Percentiles rank a stretch among this genome's conserved stretches.
Evolutionary conservation across 495 filamentous ascomycete species (phyloP).

Genomic region (Aeminium ludgeri): DNA sequence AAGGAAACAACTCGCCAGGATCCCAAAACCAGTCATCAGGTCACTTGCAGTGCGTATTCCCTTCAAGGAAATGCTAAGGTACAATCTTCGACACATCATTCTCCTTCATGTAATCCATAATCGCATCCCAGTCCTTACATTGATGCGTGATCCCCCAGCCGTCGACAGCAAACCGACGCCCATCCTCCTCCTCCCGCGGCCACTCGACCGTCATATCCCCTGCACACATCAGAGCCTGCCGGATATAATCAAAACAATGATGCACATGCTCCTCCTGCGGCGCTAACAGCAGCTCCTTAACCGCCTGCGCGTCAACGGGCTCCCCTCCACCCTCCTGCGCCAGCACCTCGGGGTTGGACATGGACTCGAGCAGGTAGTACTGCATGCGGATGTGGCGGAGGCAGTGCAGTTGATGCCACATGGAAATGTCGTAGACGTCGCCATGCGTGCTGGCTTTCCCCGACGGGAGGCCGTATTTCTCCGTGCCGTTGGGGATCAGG

Average conservation of each 20-base stretch:
- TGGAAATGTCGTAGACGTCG: slow-evolving; percentile 14
- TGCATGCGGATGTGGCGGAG: slow-evolving; percentile 8
- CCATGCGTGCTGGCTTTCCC: slow-evolving; percentile 5
- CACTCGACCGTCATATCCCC: slow-evolving; percentile 15
- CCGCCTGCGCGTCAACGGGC: slow-evolving; percentile 2
- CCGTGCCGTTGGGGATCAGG: slow-evolving; percentile 4
- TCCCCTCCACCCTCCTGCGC: slow-evolving; percentile 3
- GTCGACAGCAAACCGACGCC: slow-evolving; percentile 10
- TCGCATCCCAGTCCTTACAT: slow-evolving; percentile 9
- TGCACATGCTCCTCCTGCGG: slow-evolving; percentile 9
- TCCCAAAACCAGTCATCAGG: no score
- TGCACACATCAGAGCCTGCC: slow-evolving; percentile 16
- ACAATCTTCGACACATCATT: slow-evolving; percentile 1
- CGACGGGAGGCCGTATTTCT: slow-evolving; percentile 4
- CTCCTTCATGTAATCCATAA: slow-evolving; percentile 10
- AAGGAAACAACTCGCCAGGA: no score
- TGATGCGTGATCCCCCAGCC: slow-evolving; percentile 14
- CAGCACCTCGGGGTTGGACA: not conserved
- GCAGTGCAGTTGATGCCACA: slow-evolving; percentile 17
- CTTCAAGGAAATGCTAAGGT: no score
- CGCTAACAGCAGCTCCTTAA: slow-evolving; percentile 4
- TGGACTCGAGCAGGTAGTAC: no score
- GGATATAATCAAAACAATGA: slow-evolving; percentile 16
- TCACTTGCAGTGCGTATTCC: no score
- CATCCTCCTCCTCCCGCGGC: slow-evolving; percentile 8